Evolutionary conservation across 2,329 filamentous ascomycete genomes (phyloP), one percentile per base, ranked within the genome.

Genomic region (Colletotrichum sp.): DNA sequence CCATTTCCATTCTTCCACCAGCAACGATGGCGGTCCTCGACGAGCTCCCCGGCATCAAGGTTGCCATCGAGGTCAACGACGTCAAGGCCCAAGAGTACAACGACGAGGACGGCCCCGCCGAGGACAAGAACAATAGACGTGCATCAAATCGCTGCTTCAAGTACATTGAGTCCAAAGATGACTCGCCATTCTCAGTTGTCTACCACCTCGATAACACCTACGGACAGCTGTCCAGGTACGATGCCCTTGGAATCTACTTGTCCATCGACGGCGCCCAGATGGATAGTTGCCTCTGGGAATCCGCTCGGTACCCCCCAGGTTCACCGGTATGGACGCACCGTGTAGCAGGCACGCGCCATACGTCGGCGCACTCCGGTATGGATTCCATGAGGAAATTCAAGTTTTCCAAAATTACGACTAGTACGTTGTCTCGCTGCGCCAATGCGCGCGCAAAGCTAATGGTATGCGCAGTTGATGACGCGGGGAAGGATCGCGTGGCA

Each of bases 1-100:
- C n/a, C 43, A 3, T 52, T 52, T 3, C 43, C 43, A 14, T n/a
- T 34, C 30, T 21, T 28, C 14, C n/a, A 43, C 12, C 39, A 12
- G 55, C 28, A n/a, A 71, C 34, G 21, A 82, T 82, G 81, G 80
- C 80, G 4, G 67, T 82, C 24, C 72, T 81, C 26, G 21, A 75
- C 14, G 76, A 74, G 7, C n/a, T 82, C 2, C 77, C 75, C 0
- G 81, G 78, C 4, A 12, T 82, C 4, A 78, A 79, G 18, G 75
- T 82, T 21, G 79, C 78, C 1, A 59, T 82, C 32, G 75, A 65
- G n/a, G 77, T 80, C 16, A 70, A 79, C 26, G 78, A 77, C 9
- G n/a, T 72, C 10, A 66, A 67, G 1, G 77, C 79, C 3, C 48
- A 63, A 24, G 81, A 82, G 36, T 80, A 80, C 18, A 65, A 72